Percentiles rank a stretch among this genome's conserved stretches.
phyloP scores from a whole-genome alignment of 164 flowering plant species.

The Stephania japonica region DNA sequence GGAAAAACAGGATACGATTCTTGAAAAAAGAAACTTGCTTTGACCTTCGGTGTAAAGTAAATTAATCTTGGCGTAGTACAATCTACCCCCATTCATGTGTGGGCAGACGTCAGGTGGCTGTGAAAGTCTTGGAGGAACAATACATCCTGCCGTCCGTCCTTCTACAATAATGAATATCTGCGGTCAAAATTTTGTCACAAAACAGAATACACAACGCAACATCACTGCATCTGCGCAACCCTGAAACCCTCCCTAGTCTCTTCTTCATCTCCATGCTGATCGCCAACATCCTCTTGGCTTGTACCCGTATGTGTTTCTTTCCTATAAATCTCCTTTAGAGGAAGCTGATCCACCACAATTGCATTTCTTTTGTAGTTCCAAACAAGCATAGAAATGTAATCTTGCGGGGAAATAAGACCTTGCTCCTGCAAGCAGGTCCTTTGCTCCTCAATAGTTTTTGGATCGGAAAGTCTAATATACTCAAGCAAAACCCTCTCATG shows the following conservation, averaged over 20 bases:
- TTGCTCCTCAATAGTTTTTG: constrained; percentile 66
- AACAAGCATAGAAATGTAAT: constrained; percentile 88
- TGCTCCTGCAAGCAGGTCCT: constrained; percentile 46
- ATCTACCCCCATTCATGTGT: background rate
- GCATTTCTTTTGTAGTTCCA: constrained; percentile 96
- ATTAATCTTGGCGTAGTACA: background rate
- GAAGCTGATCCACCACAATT: constrained; percentile 38
- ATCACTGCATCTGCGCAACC: constrained; percentile 40
- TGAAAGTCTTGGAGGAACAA: background rate
- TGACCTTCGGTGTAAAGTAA: background rate
- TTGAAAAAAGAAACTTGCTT: background rate
- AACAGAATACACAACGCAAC: background rate
- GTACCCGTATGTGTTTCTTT: constrained; percentile 19
- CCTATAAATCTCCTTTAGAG: constrained; percentile 20
- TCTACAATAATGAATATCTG: background rate
- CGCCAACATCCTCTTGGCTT: constrained; percentile 17
- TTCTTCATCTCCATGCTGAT: constrained; percentile 32
- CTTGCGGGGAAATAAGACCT: constrained; percentile 91
- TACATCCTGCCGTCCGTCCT: background rate
- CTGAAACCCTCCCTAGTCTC: constrained; percentile 25
- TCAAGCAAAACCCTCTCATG: constrained; percentile 83
- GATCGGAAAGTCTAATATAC: constrained; percentile 65
- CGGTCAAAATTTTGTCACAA: background rate
- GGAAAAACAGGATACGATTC: background rate
- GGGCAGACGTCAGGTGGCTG: constrained; percentile 4